phyloP scores from a whole-genome alignment of 1,284 basidiomycete species.

The Polyporus tsugae region DNA sequence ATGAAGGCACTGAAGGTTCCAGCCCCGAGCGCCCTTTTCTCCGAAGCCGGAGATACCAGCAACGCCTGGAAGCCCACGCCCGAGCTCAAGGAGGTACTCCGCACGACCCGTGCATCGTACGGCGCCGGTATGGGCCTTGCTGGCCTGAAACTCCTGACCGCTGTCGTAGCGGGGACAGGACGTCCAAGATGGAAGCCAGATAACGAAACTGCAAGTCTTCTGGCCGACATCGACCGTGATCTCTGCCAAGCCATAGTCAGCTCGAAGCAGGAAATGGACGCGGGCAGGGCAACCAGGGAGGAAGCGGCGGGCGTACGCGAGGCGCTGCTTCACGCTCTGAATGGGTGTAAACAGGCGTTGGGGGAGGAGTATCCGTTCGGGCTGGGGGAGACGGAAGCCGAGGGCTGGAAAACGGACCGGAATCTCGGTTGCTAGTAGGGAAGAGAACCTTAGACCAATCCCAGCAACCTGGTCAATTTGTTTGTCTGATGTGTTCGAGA shows the following conservation, averaged over 20 bases:
- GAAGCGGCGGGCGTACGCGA: constrained; percentile 55
- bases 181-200: constrained; percentile 69
- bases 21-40: constrained; percentile 50
- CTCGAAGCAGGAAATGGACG: constrained; percentile 73
- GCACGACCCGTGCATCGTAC: constrained; percentile 68
- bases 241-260: constrained; percentile 84
- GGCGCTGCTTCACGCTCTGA: constrained; percentile 57
- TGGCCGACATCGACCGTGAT: constrained; percentile 74
- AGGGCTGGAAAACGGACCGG: constrained; percentile 58
- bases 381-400: constrained; percentile 60
- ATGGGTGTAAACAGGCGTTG: constrained; percentile 60
- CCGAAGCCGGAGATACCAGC: constrained; percentile 47
- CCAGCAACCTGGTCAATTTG: neutral
- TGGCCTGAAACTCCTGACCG: constrained; percentile 61
- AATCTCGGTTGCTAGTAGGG: neutral
- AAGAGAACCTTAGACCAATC: neutral
- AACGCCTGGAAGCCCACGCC: constrained; percentile 54
- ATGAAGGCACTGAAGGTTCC: constrained; percentile 47
- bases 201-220: constrained; percentile 59
- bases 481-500: neutral
- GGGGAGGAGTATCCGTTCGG: constrained; percentile 75
- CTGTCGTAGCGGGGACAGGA: constrained; percentile 63
- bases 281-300: constrained; percentile 55
- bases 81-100: constrained; percentile 58
- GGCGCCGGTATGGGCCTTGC: constrained; percentile 79